phyloP scores from a whole-genome alignment of 352 stramenopile species.

The Phytophthora niederhauseri region DNA sequence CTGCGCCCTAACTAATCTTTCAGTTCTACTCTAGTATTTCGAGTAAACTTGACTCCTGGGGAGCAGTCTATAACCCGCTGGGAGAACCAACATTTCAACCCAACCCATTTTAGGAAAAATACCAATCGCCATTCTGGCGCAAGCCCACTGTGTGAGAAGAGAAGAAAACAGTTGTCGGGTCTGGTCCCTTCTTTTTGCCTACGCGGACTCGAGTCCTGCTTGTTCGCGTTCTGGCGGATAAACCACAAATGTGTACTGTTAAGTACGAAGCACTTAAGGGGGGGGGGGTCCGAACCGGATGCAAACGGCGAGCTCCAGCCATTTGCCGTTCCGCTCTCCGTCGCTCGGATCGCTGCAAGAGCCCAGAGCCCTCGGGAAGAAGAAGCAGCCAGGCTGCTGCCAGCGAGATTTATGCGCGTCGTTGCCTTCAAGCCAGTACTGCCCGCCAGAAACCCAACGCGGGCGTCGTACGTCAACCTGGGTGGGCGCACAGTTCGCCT shows the following conservation, averaged over 20 bases:
- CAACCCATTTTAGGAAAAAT: background rate
- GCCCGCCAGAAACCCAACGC: background rate
- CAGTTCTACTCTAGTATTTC: background rate
- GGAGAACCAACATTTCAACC: background rate
- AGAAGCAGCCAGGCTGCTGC: conserved; percentile 19
- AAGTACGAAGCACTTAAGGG: conserved; percentile 10
- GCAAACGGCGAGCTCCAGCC: conserved; percentile 10
- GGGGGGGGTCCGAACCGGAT: conserved; percentile 17
- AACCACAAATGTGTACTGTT: background rate
- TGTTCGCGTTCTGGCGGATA: background rate
- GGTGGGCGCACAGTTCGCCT: conserved; percentile 7
- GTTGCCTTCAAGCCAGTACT: background rate
- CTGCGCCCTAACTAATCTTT: background rate
- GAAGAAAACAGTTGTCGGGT: background rate
- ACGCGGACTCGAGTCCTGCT: background rate
- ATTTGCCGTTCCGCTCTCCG: too few species aligned
- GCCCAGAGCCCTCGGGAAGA: conserved; percentile 9
- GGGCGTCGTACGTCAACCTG: background rate
- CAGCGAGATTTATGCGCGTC: background rate
- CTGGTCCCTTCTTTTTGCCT: background rate
- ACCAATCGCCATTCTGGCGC: background rate
- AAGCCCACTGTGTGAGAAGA: background rate
- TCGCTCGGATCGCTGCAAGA: conserved; percentile 3
- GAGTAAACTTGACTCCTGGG: background rate
- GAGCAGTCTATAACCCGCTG: background rate